Percentiles rank a stretch among this genome's conserved stretches.
Evolutionary conservation across 2,329 filamentous ascomycete species (phyloP).

Genomic region (Rutstroemia sp.): DNA sequence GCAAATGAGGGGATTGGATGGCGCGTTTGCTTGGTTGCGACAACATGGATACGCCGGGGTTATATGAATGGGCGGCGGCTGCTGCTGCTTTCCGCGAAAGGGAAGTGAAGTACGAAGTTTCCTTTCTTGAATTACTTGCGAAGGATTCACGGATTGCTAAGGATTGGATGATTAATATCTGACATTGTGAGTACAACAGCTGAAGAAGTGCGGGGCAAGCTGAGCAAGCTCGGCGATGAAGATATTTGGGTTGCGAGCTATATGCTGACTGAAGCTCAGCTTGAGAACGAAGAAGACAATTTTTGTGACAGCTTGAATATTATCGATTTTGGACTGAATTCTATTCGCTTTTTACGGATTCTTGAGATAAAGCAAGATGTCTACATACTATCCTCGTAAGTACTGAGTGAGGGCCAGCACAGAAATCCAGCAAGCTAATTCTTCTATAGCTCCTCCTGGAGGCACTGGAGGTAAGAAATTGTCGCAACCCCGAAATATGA

Average conservation of each 20-base stretch:
- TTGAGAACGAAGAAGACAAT: neutral
- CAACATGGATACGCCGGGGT: neutral
- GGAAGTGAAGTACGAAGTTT: neutral
- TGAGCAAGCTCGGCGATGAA: neutral
- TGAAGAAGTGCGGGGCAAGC: neutral
- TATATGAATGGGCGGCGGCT: neutral
- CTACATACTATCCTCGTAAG: slow-evolving; percentile 30
- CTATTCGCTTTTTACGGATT: neutral
- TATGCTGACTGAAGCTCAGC: slow-evolving; percentile 4
- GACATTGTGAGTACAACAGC: neutral
- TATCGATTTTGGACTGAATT: too few species aligned
- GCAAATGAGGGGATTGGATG: neutral
- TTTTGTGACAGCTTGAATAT: neutral
- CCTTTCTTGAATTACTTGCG: neutral
- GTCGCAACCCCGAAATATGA: neutral
- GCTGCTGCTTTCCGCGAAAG: neutral
- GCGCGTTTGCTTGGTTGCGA: neutral
- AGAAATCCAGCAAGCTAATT: slow-evolving; percentile 15
- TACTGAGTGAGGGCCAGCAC: slow-evolving; percentile 7
- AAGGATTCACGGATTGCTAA: neutral
- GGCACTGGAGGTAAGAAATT: slow-evolving; percentile 19
- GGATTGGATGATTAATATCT: neutral
- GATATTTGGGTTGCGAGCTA: neutral
- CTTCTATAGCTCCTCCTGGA: slow-evolving; percentile 24
- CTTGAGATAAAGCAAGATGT: slow-evolving; percentile 18